phyloP scores from a whole-genome alignment of 768 basidiomycete species.

The Tylopilus plumbeoviolaceoides region DNA sequence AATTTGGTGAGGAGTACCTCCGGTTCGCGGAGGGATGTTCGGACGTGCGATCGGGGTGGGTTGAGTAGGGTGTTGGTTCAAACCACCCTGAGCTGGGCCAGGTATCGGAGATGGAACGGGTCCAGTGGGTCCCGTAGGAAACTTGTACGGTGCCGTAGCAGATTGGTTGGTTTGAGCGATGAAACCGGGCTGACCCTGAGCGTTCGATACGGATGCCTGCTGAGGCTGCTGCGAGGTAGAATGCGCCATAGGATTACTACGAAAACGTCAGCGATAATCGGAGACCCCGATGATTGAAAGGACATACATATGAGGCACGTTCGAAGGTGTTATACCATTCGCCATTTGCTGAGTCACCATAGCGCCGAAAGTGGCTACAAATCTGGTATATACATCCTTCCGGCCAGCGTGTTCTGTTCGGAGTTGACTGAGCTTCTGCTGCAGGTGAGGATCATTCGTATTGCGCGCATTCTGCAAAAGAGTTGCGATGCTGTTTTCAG shows the following conservation, averaged over 20 bases:
- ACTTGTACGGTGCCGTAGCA: conserved; percentile 14
- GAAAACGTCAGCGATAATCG: conserved; percentile 6
- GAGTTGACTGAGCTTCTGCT: conserved; percentile 15
- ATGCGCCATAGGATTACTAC: conserved; percentile 18
- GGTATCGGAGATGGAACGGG: conserved; percentile 21
- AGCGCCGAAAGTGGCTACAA: conserved; percentile 30
- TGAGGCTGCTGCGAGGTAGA: conserved; percentile 20
- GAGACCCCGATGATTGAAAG: background rate
- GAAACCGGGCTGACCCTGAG: conserved; percentile 22
- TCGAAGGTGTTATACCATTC: conserved; percentile 20
- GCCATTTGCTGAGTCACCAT: conserved; percentile 23
- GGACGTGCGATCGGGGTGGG: conserved; percentile 29
- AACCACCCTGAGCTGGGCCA: conserved; percentile 12
- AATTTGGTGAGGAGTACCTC: conserved; percentile 37
- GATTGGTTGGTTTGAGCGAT: conserved; percentile 14
- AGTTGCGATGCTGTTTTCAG: conserved; percentile 10
- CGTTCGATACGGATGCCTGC: conserved; percentile 8
- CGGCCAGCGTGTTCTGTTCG: conserved; percentile 24
- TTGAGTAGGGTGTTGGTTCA: conserved; percentile 32
- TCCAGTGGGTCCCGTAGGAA: conserved; percentile 6
- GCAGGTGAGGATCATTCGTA: conserved; percentile 13
- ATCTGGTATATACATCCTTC: conserved; percentile 39
- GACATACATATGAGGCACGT: conserved; percentile 35
- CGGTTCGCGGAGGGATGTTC: conserved; percentile 37
- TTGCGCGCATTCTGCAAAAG: conserved; percentile 11